Conservation (phyloP, 306 rosid genomes). For the Spatholobus suberectus region DNA sequence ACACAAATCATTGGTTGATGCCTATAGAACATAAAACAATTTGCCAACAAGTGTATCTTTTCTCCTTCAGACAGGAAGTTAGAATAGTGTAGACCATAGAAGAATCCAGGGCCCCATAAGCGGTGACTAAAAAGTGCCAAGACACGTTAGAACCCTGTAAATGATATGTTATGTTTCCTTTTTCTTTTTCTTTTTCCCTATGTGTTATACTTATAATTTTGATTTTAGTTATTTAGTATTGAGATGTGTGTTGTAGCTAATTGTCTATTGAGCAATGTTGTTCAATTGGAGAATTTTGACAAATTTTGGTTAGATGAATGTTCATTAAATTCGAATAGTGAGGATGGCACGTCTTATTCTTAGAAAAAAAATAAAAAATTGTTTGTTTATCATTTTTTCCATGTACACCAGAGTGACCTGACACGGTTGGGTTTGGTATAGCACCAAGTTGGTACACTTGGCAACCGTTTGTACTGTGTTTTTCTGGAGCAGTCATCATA, state of each 20-base stretch:
- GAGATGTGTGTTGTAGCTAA: not conserved
- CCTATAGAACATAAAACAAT: not conserved
- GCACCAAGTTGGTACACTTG: slow-evolving; percentile 1
- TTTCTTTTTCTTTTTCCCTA: not conserved
- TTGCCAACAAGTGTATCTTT: slow-evolving; percentile 15
- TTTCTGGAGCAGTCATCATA: not conserved
- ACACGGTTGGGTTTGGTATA: slow-evolving; percentile 6
- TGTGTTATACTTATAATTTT: not conserved
- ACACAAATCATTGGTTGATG: slow-evolving; percentile 39
- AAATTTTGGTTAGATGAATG: not conserved
- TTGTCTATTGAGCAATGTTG: not conserved
- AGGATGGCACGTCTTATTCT: not conserved
- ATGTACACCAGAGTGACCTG: not conserved
- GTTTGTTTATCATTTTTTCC: not conserved
- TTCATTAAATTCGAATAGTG: not conserved
- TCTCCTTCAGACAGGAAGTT: slow-evolving; percentile 20
- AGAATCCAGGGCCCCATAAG: slow-evolving; percentile 25
- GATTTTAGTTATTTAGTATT: not conserved
- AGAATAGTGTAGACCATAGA: slow-evolving; percentile 23
- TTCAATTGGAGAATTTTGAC: no score
- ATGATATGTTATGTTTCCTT: not conserved
- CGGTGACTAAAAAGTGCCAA: slow-evolving; percentile 16
- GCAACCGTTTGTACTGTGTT: not conserved
- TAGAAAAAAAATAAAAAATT: not conserved
- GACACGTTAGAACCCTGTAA: slow-evolving; percentile 1